Conservation (phyloP, 2,329 filamentous ascomycete species). For the Fusarium subglutinans region DNA sequence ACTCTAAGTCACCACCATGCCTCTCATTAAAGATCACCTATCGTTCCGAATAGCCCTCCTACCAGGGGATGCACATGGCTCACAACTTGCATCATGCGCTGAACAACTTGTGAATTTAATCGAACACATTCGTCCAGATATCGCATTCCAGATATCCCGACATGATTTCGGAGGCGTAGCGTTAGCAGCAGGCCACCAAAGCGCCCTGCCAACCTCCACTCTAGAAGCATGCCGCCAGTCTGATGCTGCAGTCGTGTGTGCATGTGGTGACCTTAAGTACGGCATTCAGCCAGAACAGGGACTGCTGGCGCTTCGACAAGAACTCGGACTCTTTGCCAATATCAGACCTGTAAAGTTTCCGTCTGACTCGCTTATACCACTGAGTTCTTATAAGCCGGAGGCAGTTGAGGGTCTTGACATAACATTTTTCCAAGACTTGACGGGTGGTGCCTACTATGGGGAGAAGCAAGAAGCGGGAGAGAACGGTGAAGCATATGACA, state of each 20-base stretch:
- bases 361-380: conserved; percentile 72
- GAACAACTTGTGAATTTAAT: conserved; percentile 9
- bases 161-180: conserved; percentile 8
- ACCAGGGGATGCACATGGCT: conserved; percentile 18
- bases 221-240: conserved; percentile 13
- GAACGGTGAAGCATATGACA: conserved; percentile 53
- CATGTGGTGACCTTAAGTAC: conserved; percentile 4
- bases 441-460: conserved; percentile 82
- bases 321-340: conserved; percentile 64
- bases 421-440: conserved; percentile 80
- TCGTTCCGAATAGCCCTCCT: conserved; percentile 3
- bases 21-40: background rate
- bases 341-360: conserved; percentile 81
- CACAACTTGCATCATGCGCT: conserved; percentile 5
- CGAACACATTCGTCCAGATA: background rate
- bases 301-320: conserved; percentile 76
- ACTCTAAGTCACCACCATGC: background rate
- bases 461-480: conserved; percentile 62
- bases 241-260: conserved; percentile 15
- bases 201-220: background rate
- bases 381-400: conserved; percentile 74
- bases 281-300: conserved; percentile 65
- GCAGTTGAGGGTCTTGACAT: conserved; percentile 76
- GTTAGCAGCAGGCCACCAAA: background rate
- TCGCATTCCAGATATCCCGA: conserved; percentile 11